A percentile compares a stretch with the other conserved stretches of the same genome.
These are phyloP conservation scores for Porpolomopsis calyptriformis DNA, from an alignment of 768 basidiomycete genomes.

Conservation along the genomic window DNA sequence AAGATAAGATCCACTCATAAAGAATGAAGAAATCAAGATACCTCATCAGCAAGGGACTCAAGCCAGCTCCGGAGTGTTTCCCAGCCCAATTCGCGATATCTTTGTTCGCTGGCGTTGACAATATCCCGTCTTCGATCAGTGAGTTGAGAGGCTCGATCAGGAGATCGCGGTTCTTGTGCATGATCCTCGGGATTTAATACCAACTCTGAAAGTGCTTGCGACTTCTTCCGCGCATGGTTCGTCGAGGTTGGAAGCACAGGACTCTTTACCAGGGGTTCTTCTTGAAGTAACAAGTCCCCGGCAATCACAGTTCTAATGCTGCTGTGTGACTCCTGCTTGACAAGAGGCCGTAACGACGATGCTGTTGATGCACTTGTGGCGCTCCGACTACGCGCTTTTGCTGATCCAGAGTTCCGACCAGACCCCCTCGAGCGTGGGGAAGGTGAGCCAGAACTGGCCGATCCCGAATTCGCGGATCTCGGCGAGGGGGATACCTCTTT, in stretches of 20 bases:
- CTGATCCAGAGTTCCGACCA: conserved; percentile 22
- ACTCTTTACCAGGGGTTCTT: conserved; percentile 15
- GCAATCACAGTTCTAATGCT: conserved; percentile 67
- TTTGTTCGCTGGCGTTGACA: conserved; percentile 39
- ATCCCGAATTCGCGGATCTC: conserved; percentile 55
- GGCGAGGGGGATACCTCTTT: conserved; percentile 55
- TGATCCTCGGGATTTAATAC: conserved; percentile 15
- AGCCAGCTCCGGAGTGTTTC: conserved; percentile 41
- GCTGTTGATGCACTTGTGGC: conserved; percentile 57
- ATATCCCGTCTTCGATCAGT: conserved; percentile 33
- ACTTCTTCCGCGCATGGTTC: conserved; percentile 22
- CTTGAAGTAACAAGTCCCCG: conserved; percentile 33
- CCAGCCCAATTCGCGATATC: conserved; percentile 47
- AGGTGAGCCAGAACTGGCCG: conserved; percentile 28
- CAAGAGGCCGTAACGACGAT: conserved; percentile 28
- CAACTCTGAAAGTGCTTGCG: conserved; percentile 21
- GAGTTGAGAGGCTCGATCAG: conserved; percentile 12
- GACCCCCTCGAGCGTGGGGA: conserved; percentile 23
- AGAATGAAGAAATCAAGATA: conserved; percentile 15
- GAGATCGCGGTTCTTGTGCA: conserved; percentile 8
- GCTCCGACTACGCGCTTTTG: conserved; percentile 46
- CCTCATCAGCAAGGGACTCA: conserved; percentile 55
- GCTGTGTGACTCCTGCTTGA: conserved; percentile 46
- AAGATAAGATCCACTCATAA: not conserved
- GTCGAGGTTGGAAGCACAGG: conserved; percentile 21